phyloP scores from a whole-genome alignment of 129 eudicot genomes.

The Flaveria linearis region DNA sequence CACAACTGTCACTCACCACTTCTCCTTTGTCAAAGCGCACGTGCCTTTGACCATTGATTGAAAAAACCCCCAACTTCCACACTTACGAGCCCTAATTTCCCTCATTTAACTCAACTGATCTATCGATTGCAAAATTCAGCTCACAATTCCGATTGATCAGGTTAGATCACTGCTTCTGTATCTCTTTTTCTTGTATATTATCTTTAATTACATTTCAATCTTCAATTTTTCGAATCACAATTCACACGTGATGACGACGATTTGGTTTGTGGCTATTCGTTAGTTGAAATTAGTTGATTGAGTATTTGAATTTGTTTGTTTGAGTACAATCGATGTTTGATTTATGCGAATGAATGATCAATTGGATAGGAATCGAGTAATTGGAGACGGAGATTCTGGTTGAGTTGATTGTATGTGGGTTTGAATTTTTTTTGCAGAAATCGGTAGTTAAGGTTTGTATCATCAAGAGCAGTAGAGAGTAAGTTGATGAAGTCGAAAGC shows the following conservation, averaged over 20 bases:
- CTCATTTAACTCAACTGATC: background rate
- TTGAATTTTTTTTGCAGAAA: conserved; percentile 29
- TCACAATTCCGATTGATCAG: conserved; percentile 21
- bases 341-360: background rate
- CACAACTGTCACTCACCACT: background rate
- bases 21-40: background rate
- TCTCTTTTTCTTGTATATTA: background rate
- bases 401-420: background rate
- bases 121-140: conserved; percentile 23
- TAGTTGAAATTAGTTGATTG: background rate
- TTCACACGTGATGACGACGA: background rate
- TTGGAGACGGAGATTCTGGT: background rate
- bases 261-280: background rate
- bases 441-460: conserved; percentile 2
- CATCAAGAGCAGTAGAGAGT: conserved; percentile 29
- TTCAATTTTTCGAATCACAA: conserved; percentile 11
- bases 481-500: conserved; percentile 15
- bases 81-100: conserved; percentile 2
- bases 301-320: background rate
- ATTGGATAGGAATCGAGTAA: background rate
- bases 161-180: conserved; percentile 9
- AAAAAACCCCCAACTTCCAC: background rate
- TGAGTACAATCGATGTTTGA: background rate
- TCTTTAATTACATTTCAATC: conserved; percentile 8
- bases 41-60: background rate